Conservation (phyloP, 1,284 basidiomycete species). For the Exsudoporus floridanus region DNA sequence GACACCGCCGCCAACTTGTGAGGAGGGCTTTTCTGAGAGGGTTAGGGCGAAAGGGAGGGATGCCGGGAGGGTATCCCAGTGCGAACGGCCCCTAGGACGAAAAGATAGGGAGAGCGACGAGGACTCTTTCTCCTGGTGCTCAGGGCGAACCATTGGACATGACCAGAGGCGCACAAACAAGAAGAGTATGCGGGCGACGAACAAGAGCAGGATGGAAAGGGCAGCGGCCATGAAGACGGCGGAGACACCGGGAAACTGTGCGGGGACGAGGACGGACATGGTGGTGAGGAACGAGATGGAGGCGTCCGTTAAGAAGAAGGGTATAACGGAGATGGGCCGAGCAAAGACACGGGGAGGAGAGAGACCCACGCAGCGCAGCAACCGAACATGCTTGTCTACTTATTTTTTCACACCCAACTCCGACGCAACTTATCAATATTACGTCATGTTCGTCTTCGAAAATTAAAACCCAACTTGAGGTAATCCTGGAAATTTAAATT, state of each 20-base stretch:
- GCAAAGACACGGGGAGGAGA: conserved; percentile 9
- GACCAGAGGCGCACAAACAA: conserved; percentile 31
- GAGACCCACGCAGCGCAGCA: conserved; percentile 21
- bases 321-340: conserved; percentile 30
- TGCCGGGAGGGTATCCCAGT: conserved; percentile 28
- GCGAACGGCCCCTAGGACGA: conserved; percentile 19
- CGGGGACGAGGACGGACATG: conserved; percentile 35
- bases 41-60: conserved; percentile 30
- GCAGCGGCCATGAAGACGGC: conserved; percentile 34
- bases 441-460: conserved; percentile 5
- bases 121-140: conserved; percentile 18
- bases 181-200: conserved; percentile 35
- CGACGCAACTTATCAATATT: conserved; percentile 22
- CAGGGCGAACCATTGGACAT: conserved; percentile 17
- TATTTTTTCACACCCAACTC: conserved; percentile 30
- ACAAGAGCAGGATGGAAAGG: conserved; percentile 27
- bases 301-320: conserved; percentile 16
- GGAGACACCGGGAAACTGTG: conserved; percentile 32
- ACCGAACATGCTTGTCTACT: conserved; percentile 12
- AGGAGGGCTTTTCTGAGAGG: conserved; percentile 22
- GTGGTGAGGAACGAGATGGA: background rate
- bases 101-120: conserved; percentile 1
- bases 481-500: too few species aligned
- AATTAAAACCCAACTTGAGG: background rate
- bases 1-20: conserved; percentile 6